Conservation (phyloP, 1,284 basidiomycete genomes). For the Microbotryum saponariae region DNA sequence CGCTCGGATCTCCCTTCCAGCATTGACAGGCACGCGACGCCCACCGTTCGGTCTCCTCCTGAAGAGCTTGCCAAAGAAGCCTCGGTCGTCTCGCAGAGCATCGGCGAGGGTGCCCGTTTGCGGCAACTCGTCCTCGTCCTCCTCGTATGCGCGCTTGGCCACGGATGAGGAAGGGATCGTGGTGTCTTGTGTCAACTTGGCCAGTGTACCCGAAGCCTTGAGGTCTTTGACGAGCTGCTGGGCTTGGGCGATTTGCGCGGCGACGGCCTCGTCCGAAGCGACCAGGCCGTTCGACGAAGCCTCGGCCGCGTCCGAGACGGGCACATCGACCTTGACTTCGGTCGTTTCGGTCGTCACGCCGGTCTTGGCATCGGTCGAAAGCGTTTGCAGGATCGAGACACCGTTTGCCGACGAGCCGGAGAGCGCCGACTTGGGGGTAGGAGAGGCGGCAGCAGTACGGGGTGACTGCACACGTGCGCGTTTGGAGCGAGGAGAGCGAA, state of each 20-base stretch:
- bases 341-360: slow-evolving; percentile 31
- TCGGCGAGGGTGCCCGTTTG: slow-evolving; percentile 22
- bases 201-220: slow-evolving; percentile 25
- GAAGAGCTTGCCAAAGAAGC: slow-evolving; percentile 31
- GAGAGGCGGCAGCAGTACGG: not conserved
- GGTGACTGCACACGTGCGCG: slow-evolving; percentile 25
- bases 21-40: slow-evolving; percentile 16
- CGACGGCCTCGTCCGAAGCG: slow-evolving; percentile 26
- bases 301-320: slow-evolving; percentile 15
- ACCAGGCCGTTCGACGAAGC: slow-evolving; percentile 13
- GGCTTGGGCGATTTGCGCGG: slow-evolving; percentile 27
- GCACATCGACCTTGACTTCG: slow-evolving; percentile 32
- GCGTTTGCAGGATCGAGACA: slow-evolving; percentile 35
- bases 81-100: slow-evolving; percentile 18
- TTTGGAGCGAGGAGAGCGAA: slow-evolving; percentile 27
- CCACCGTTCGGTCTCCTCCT: slow-evolving; percentile 14
- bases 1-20: slow-evolving; percentile 6
- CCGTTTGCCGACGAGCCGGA: slow-evolving; percentile 27
- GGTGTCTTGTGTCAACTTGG: slow-evolving; percentile 18
- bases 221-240: slow-evolving; percentile 32
- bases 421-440: slow-evolving; percentile 14
- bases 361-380: slow-evolving; percentile 22
- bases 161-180: slow-evolving; percentile 4
- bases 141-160: slow-evolving; percentile 29
- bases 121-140: slow-evolving; percentile 15